A percentile compares a stretch with the other conserved stretches of the same genome.
These are phyloP conservation scores for Guillardia theta DNA, from an alignment of 78 protist species.

Conservation along the genomic window DNA sequence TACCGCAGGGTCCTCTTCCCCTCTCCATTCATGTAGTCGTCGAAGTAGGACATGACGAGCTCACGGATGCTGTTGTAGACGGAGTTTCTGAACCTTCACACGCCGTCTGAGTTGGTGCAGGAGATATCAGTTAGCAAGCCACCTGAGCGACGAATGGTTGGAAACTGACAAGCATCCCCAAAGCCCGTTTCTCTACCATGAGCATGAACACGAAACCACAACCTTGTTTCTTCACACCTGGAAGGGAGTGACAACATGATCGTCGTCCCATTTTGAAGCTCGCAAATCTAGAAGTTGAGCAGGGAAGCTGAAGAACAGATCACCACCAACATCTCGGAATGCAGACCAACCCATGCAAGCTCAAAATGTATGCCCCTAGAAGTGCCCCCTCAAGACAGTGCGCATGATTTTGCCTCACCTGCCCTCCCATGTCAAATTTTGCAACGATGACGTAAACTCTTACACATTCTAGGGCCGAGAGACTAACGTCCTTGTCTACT, in stretches of 20 bases:
- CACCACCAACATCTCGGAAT: too few relatives aligned
- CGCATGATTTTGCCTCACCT: neutral
- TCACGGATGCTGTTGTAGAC: neutral
- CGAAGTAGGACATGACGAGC: neutral
- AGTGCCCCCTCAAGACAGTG: neutral
- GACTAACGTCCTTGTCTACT: neutral
- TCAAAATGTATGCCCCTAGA: neutral
- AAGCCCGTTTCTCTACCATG: neutral
- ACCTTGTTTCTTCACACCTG: too few relatives aligned
- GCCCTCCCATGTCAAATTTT: too few relatives aligned
- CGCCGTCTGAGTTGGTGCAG: too few relatives aligned
- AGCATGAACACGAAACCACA: too few relatives aligned
- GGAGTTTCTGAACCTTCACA: neutral
- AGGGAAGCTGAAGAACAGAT: too few relatives aligned
- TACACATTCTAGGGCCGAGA: neutral
- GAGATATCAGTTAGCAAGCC: too few relatives aligned
- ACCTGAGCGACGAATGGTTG: neutral
- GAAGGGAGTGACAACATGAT: neutral
- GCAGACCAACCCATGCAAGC: neutral
- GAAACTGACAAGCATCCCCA: neutral
- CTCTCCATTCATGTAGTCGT: neutral
- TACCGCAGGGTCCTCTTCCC: neutral
- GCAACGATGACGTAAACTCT: too few relatives aligned
- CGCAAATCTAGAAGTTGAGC: neutral
- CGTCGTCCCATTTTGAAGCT: neutral